These are phyloP conservation scores for Leucosporidium yakuticum DNA, from an alignment of 768 basidiomycete genomes.

Conservation along the genomic window DNA sequence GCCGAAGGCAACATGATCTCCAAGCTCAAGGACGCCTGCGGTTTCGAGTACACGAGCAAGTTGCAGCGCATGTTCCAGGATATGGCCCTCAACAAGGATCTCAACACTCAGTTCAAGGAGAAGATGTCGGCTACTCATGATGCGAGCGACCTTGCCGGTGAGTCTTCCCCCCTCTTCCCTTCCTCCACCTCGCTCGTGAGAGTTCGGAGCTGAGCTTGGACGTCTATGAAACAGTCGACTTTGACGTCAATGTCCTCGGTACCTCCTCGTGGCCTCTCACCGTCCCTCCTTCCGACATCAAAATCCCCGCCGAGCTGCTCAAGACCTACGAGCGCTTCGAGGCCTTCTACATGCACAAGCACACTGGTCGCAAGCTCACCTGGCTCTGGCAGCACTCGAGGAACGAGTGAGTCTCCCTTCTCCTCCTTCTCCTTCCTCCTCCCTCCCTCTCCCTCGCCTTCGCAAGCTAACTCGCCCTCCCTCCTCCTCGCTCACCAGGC, in stretches of 20 bases:
- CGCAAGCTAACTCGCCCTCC: background rate
- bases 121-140: conserved; percentile 71
- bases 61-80: conserved; percentile 96
- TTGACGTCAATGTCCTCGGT: conserved; percentile 86
- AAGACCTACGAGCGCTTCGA: conserved; percentile 86
- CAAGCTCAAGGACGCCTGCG: conserved; percentile 91
- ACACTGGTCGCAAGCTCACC: conserved; percentile 88
- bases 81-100: conserved; percentile 89
- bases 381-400: conserved; percentile 99
- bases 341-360: conserved; percentile 86
- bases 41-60: conserved; percentile 95
- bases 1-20: conserved; percentile 96
- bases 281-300: conserved; percentile 75
- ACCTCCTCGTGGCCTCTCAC: conserved; percentile 94
- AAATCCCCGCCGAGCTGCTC: conserved; percentile 78
- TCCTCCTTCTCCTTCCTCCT: background rate
- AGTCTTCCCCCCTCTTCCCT: conserved; percentile 10
- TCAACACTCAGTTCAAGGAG: conserved; percentile 90
- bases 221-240: conserved; percentile 55
- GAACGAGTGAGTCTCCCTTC: conserved; percentile 55
- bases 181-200: no score
- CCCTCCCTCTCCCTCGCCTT: background rate
- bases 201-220: background rate
- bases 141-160: conserved; percentile 59
- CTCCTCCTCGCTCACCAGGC: conserved; percentile 38